Percentiles rank a stretch among this genome's conserved stretches.
Evolutionary conservation across 495 filamentous ascomycete species (phyloP).

Genomic region (Choiromyces venosus): DNA sequence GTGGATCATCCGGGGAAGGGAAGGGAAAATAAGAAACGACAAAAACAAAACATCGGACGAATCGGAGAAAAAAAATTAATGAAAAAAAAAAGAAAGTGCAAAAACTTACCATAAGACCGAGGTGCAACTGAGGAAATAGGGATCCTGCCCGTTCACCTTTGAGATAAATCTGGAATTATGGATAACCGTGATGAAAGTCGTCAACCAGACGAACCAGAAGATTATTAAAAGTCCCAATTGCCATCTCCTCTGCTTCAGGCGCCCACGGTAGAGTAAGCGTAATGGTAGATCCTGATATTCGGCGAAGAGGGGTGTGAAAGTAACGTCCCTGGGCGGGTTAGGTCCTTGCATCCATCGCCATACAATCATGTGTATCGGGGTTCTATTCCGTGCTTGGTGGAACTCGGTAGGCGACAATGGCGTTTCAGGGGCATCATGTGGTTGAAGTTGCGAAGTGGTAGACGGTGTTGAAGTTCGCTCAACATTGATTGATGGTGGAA

Average conservation of each 20-base stretch:
- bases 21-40: too few species aligned
- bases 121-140: conserved; percentile 63
- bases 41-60: not conserved
- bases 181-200: conserved; percentile 64
- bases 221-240: conserved; percentile 55
- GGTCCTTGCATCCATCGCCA: conserved; percentile 66
- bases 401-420: conserved; percentile 14
- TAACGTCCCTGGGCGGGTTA: conserved; percentile 55
- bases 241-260: conserved; percentile 59
- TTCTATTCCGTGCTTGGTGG: too few species aligned
- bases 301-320: conserved; percentile 66
- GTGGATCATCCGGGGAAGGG: conserved; percentile 4
- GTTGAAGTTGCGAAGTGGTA: not conserved
- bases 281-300: conserved; percentile 63
- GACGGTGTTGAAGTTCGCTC: not conserved
- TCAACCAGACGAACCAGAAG: conserved; percentile 64
- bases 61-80: not conserved
- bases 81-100: not conserved
- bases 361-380: not conserved
- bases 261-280: conserved; percentile 53
- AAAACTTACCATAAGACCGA: conserved; percentile 52
- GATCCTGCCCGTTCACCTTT: conserved; percentile 61
- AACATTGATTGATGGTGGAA: not conserved
- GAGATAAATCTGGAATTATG: conserved; percentile 57
- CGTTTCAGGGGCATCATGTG: conserved; percentile 17